phyloP scores from a whole-genome alignment of 2,329 filamentous ascomycete genomes.

The Fusarium nematophilum region DNA sequence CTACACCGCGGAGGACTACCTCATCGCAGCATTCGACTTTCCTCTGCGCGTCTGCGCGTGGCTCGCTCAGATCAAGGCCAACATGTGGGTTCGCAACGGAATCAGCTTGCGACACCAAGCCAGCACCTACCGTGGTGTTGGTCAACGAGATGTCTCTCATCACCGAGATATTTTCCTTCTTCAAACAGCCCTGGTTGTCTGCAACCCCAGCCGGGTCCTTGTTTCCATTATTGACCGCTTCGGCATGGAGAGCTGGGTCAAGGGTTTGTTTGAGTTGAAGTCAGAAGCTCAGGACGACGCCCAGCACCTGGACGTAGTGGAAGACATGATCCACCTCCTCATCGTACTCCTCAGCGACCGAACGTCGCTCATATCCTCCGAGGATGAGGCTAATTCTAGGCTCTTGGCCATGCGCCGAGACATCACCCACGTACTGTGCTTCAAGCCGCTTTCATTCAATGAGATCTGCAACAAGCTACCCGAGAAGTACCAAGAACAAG shows the following conservation, averaged over 20 bases:
- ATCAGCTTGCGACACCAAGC: constrained; percentile 96
- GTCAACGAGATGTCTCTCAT: constrained; percentile 90
- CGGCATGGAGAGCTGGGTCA: constrained; percentile 88
- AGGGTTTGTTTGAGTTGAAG: constrained; percentile 80
- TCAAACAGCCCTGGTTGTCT: constrained; percentile 89
- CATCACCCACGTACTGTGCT: constrained; percentile 92
- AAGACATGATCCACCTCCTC: constrained; percentile 94
- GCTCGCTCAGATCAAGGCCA: constrained; percentile 97
- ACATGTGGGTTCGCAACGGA: constrained; percentile 98
- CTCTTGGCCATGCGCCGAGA: constrained; percentile 84
- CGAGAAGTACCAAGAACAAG: constrained; percentile 89
- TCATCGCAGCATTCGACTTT: constrained; percentile 91
- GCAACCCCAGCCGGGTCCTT: constrained; percentile 83
- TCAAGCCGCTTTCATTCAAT: constrained; percentile 94
- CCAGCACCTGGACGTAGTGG: constrained; percentile 91
- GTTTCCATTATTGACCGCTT: constrained; percentile 93
- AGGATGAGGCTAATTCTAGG: constrained; percentile 73
- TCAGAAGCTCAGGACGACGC: constrained; percentile 82
- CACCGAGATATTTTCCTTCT: constrained; percentile 95
- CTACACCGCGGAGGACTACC: constrained; percentile 77
- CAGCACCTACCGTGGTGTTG: constrained; percentile 89
- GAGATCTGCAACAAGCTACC: constrained; percentile 88
- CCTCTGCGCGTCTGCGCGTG: constrained; percentile 94
- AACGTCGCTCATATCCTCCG: constrained; percentile 77
- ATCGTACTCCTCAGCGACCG: constrained; percentile 92